Percentiles rank a stretch among this genome's conserved stretches.
Evolutionary conservation across 106 monocot species (phyloP).

Genomic region (Dactylorhiza incarnata): DNA sequence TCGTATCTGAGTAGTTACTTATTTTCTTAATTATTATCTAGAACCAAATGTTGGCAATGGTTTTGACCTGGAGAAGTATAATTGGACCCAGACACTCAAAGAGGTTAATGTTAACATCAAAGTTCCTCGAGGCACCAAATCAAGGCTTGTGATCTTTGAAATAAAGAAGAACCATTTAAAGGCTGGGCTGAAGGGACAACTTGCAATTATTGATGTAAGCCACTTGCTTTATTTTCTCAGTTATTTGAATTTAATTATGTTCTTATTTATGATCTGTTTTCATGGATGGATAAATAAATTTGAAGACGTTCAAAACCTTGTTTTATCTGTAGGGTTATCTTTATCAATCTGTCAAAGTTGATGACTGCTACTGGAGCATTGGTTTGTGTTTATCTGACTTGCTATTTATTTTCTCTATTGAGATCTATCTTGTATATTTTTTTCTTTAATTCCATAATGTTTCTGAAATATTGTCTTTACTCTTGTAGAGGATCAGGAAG

Average conservation of each 20-base stretch:
- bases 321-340: conserved; percentile 62
- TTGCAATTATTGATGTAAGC: conserved; percentile 83
- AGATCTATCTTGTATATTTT: too few species aligned
- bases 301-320: neutral
- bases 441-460: too few species aligned
- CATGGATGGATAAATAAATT: too few species aligned
- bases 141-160: conserved; percentile 71
- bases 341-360: conserved; percentile 49
- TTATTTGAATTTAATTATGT: neutral
- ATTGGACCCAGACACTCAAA: conserved; percentile 85
- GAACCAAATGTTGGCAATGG: conserved; percentile 89
- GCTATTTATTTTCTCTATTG: too few species aligned
- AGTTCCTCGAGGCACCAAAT: too few species aligned
- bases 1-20: neutral
- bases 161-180: conserved; percentile 90
- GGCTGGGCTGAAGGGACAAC: conserved; percentile 81
- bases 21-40: conserved; percentile 13
- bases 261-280: neutral
- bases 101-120: too few species aligned
- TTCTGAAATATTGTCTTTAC: too few species aligned
- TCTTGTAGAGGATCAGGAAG: too few species aligned
- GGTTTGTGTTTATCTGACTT: conserved; percentile 24
- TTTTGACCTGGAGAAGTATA: conserved; percentile 80
- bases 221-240: neutral
- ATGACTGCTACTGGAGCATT: conserved; percentile 98